Percentiles rank a stretch among this genome's conserved stretches.
phyloP scores from a whole-genome alignment of 2,329 filamentous ascomycete species.

The Fusarium floridanum region DNA sequence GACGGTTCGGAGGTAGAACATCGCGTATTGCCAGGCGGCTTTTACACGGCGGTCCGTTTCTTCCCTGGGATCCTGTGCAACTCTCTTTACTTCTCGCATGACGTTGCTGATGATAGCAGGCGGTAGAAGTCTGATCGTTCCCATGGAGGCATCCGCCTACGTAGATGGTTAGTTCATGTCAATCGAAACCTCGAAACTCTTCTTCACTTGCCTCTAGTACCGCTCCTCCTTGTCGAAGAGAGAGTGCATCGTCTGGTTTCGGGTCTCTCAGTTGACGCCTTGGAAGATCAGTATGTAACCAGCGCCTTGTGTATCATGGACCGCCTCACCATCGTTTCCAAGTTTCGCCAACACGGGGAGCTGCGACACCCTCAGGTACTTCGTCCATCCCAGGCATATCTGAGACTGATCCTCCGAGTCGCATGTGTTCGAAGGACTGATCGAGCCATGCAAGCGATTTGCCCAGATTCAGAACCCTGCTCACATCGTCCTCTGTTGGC shows the following conservation, averaged over 20 bases:
- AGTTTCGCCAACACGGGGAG: no score
- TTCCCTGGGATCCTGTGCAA: neutral
- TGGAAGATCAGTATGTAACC: no score
- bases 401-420: no score
- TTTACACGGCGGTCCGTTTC: neutral
- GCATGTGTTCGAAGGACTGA: no score
- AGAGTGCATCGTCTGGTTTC: neutral
- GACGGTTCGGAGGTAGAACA: neutral
- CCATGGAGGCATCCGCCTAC: neutral
- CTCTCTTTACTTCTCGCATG: neutral
- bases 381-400: no score
- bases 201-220: neutral
- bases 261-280: neutral
- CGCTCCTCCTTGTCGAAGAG: neutral
- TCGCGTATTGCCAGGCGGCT: neutral
- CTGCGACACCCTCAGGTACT: no score
- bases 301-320: no score
- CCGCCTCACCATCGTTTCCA: no score
- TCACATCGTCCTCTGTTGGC: neutral
- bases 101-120: neutral
- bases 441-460: no score
- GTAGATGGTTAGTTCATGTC: neutral
- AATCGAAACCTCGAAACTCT: no score
- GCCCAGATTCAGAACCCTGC: no score
- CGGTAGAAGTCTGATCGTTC: neutral